Evolutionary conservation across 2,329 filamentous ascomycete genomes (phyloP).

Genomic region (Colletotrichum scovillei): DNA sequence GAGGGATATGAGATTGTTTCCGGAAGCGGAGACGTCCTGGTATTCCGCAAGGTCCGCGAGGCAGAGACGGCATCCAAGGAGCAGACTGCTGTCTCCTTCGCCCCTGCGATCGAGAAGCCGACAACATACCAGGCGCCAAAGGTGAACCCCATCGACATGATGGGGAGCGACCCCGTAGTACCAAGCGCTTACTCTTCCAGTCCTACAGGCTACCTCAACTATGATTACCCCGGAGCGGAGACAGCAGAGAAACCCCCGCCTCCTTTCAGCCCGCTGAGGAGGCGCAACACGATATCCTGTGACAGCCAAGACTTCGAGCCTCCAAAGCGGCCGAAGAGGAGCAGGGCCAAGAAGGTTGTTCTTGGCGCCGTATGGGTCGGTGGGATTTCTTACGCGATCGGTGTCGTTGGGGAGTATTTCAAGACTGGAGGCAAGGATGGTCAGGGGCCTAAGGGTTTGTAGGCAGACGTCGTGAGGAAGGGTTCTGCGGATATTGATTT

Average conservation of each 20-base stretch:
- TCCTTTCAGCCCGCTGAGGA: constrained; percentile 54
- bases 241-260: constrained; percentile 45
- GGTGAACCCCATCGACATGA: constrained; percentile 71
- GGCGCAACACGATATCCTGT: constrained; percentile 47
- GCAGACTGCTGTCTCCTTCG: neutral
- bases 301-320: constrained; percentile 51
- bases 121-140: constrained; percentile 35
- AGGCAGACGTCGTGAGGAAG: neutral
- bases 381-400: constrained; percentile 67
- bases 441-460: constrained; percentile 43
- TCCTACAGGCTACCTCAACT: constrained; percentile 74
- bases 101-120: constrained; percentile 26
- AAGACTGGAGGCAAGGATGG: constrained; percentile 59
- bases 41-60: constrained; percentile 71
- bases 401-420: constrained; percentile 69
- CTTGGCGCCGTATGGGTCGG: constrained; percentile 66
- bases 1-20: constrained; percentile 76
- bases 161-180: constrained; percentile 52
- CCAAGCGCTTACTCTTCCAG: constrained; percentile 68
- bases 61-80: constrained; percentile 38
- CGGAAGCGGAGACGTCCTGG: constrained; percentile 70
- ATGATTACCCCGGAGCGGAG: constrained; percentile 55
- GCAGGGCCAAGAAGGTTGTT: constrained; percentile 59
- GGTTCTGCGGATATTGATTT: neutral
- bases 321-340: constrained; percentile 56